Evolutionary conservation across 169 alveolate genomes (phyloP), one percentile per base, ranked within the genome.

Genomic region (Plasmodium relictum): DNA sequence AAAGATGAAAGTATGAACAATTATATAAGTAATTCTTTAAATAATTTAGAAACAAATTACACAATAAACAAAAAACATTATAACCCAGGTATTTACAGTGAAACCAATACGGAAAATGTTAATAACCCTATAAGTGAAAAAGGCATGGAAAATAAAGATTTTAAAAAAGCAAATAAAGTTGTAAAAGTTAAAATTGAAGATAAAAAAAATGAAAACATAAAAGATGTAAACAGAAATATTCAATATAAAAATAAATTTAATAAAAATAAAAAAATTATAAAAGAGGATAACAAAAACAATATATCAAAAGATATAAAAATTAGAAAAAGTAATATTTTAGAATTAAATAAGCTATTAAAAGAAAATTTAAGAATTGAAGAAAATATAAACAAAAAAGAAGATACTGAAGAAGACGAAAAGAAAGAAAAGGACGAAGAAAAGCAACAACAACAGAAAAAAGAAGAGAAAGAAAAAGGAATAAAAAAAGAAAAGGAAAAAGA

Each of bases 331-430:
- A 76, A 76, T 41, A 76, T 62, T 9, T 9, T 48, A 0, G 89
- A 76, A 24, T 31, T 76, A 16, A 76, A 76, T 39, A 76, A 76
- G 52, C 31, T 76, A 42, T 22, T 48, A 0, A 52, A 78, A 26
- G 78, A 63, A 50, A 78, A 78, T 78, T 63, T 63, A 42, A 78
- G 69, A 44, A 42, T 63, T 16, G 89, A 78, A n/a, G 78, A 65
- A 37, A 50, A 74, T 59, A 37, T 39, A 41, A 42, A 74, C n/a
- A 74, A 42, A 59, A 63, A 78, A 22, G 59, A 58, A 37, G 63
- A 78, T 26, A 50, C 5, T 14, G 54, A 54, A 18, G 69, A 54
- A 0, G 86, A 54, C 5, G 70, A 54, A 54, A 44, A 24, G 6
- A 63, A 59, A 12, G 88, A 42, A 9, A 39, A 58, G 0, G 61